phyloP scores from a whole-genome alignment of 345 rosid genomes.

The Syzygium aqueum region DNA sequence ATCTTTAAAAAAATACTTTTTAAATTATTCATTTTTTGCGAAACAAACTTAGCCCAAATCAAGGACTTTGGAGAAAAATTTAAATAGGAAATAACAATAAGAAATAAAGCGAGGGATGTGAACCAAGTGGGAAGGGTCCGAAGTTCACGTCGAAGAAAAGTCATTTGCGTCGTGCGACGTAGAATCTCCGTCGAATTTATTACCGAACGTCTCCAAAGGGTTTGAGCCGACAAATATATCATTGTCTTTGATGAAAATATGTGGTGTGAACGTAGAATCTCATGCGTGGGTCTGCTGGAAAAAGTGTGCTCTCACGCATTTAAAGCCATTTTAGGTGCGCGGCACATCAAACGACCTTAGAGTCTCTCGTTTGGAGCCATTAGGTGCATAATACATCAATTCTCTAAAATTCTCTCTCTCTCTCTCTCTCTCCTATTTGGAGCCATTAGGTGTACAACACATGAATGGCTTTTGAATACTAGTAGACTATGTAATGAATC shows the following conservation, averaged over 20 bases:
- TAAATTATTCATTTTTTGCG: background rate
- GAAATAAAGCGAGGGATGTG: background rate
- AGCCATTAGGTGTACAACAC: background rate
- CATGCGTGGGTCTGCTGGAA: too few species aligned
- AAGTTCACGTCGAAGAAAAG: background rate
- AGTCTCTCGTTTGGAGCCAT: background rate
- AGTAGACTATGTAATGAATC: too few species aligned
- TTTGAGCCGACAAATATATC: too few species aligned
- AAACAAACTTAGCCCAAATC: background rate
- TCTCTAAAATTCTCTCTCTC: too few species aligned
- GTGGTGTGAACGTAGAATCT: too few species aligned
- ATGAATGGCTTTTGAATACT: too few species aligned
- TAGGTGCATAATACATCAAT: too few species aligned
- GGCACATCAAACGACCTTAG: background rate
- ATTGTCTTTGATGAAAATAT: too few species aligned
- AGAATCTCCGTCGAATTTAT: too few species aligned
- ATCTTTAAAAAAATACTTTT: background rate
- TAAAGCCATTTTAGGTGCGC: background rate
- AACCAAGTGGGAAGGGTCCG: background rate
- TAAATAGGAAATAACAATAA: background rate
- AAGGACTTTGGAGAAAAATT: background rate
- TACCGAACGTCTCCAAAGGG: too few species aligned
- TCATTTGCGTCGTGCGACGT: too few species aligned
- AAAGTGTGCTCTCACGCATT: background rate
- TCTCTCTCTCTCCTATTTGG: background rate